A percentile compares a stretch with the other conserved stretches of the same genome.
phyloP scores from a whole-genome alignment of 768 basidiomycete genomes.

The Russula compacta region DNA sequence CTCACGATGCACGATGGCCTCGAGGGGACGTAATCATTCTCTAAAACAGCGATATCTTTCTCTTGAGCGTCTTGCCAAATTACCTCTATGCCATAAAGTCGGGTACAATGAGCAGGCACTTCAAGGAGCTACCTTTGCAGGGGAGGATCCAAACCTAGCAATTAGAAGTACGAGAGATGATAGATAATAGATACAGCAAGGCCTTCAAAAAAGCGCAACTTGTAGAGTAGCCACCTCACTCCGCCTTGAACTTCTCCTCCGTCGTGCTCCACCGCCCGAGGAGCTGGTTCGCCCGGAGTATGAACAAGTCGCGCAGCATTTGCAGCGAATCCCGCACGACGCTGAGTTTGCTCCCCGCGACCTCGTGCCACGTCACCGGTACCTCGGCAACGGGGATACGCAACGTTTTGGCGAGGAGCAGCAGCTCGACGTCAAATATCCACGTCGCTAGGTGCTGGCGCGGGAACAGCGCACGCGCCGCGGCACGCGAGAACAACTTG shows the following conservation, averaged over 20 bases:
- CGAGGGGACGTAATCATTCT: too few species aligned
- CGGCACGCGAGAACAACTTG: conserved; percentile 83
- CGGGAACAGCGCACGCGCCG: conserved; percentile 79
- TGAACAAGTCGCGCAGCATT: conserved; percentile 81
- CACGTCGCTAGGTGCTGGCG: conserved; percentile 80
- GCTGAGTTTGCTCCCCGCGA: conserved; percentile 84
- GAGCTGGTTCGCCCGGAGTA: conserved; percentile 75
- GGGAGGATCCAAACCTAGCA: not conserved
- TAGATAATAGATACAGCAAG: not conserved
- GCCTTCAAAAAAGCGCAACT: not conserved
- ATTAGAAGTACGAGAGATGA: not conserved
- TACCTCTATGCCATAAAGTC: not conserved
- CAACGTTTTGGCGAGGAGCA: conserved; percentile 74
- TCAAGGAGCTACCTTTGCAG: not conserved
- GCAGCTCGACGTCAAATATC: conserved; percentile 95
- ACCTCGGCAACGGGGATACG: conserved; percentile 78
- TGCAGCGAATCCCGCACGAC: conserved; percentile 77
- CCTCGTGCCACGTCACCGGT: conserved; percentile 88
- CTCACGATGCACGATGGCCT: too few species aligned
- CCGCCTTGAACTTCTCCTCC: conserved; percentile 7
- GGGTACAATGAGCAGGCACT: not conserved
- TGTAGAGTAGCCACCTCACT: not conserved
- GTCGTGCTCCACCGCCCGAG: conserved; percentile 61
- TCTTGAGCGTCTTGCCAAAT: too few species aligned
- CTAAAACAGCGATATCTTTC: too few species aligned